These are phyloP conservation scores for Pythium guiyangense DNA, from an alignment of 352 stramenopile species.

Conservation along the genomic window DNA sequence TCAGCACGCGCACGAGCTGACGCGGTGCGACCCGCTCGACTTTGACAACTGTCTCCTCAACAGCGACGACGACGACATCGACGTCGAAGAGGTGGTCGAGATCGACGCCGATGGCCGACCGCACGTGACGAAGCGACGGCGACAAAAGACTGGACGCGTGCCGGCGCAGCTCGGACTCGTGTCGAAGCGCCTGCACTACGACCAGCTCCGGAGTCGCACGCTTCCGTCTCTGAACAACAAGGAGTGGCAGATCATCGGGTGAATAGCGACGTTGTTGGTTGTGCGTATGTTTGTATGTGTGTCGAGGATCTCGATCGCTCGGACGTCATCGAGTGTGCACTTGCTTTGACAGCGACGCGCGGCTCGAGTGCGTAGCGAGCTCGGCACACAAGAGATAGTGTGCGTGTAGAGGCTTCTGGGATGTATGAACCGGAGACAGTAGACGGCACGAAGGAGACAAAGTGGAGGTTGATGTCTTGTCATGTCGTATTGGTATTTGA, in stretches of 20 bases:
- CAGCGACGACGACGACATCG: slow-evolving; percentile 45
- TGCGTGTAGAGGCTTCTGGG: no score
- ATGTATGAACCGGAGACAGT: no score
- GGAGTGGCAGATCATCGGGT: slow-evolving; percentile 55
- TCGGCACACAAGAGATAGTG: no score
- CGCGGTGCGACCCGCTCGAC: slow-evolving; percentile 44
- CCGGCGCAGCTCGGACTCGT: slow-evolving; percentile 45
- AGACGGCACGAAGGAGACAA: no score
- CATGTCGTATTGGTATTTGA: no score
- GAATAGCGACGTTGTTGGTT: slow-evolving; percentile 9
- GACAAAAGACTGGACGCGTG: slow-evolving; percentile 18
- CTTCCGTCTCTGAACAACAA: slow-evolving; percentile 47
- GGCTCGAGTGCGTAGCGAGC: no score
- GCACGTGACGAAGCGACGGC: slow-evolving; percentile 26
- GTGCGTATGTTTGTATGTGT: no score
- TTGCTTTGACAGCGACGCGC: no score
- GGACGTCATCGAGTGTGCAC: not conserved
- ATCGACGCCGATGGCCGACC: slow-evolving; percentile 31
- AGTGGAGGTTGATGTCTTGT: no score
- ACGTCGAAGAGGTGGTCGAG: no score
- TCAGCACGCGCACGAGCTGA: slow-evolving; percentile 13
- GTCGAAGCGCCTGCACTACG: slow-evolving; percentile 57
- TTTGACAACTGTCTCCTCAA: slow-evolving; percentile 46
- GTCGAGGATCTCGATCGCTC: no score
- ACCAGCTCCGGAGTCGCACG: slow-evolving; percentile 43